Evolutionary conservation across 2,329 filamentous ascomycete genomes (phyloP), one percentile per base, ranked within the genome.

Genomic region (Fusarium sp.): DNA sequence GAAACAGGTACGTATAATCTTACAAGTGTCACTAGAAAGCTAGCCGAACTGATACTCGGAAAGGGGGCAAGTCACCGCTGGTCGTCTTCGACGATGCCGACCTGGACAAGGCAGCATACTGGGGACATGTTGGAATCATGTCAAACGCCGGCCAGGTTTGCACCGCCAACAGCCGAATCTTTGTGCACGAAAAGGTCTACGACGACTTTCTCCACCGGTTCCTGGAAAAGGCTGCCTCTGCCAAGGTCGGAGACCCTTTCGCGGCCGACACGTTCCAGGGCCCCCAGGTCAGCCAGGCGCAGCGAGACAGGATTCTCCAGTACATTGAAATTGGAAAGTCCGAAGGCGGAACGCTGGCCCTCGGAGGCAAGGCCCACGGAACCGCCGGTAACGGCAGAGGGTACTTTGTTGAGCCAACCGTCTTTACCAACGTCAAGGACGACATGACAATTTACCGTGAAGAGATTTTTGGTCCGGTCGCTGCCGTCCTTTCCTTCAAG

Each of bases 101-200:
- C n/a, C 25, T 54, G 1, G 50, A 35, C 18, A 54, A 54, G 29
- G 50, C 50, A n/a, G 25, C 18, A n/a, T 54, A 54, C 29, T 54
- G 50, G 50, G 27, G 25, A 6, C 50, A 54, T 8, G 11, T 54
- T 8, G 50, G 50, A 10, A 54, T 54, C 6, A 54, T 54, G 50
- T 29, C n/a, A 8, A 54, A 31, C 27, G 25, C 50, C 10, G 50
- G 50, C 2, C 27, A 54, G 6, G 4, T n/a, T 5, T 54, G 50
- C 27, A 54, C 50, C 4, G 50, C 50, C 16, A 54, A 54, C 25
- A 54, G 50, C n/a, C 50, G 50, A 31, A 54, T 54, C 10, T 31
- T 54, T 31, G 27, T 54, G 5, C 27, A 54, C 11, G 50, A 31
- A 31, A 31, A 11, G 5, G n/a, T 54, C 16, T 54, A 31, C 18